A percentile compares a stretch with the other conserved stretches of the same genome.
These are phyloP conservation scores for Colletotrichum abscissum DNA, from an alignment of 2,329 filamentous ascomycete genomes.

Conservation along the genomic window DNA sequence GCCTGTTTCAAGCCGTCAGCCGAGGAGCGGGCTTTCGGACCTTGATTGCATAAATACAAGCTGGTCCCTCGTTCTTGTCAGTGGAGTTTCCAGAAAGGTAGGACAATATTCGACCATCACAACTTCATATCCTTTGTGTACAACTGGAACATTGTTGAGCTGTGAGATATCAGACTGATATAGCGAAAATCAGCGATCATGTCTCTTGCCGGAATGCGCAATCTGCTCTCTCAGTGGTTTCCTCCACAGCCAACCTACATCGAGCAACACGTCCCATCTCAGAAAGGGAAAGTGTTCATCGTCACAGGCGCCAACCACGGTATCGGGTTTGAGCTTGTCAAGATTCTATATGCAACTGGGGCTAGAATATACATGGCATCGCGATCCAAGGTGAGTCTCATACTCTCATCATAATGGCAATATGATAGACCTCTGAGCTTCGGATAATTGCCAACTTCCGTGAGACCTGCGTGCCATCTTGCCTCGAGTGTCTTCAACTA, in stretches of 20 bases:
- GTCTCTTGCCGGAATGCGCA: background rate
- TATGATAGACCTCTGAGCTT: background rate
- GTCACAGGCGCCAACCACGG: slow-evolving; percentile 56
- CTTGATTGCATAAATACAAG: too few species aligned
- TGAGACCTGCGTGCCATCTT: background rate
- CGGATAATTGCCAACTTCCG: slow-evolving; percentile 34
- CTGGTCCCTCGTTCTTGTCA: too few species aligned
- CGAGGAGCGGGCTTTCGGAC: background rate
- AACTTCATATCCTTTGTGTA: too few species aligned
- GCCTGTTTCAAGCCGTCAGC: background rate
- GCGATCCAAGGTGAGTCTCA: slow-evolving; percentile 45
- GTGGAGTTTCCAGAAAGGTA: too few species aligned
- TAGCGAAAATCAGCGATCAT: background rate
- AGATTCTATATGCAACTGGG: slow-evolving; percentile 62
- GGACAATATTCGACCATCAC: too few species aligned
- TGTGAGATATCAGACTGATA: too few species aligned
- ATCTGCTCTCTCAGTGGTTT: slow-evolving; percentile 18
- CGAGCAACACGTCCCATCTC: slow-evolving; percentile 40
- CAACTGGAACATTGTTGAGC: too few species aligned
- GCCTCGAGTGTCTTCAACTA: background rate
- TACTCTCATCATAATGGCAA: background rate
- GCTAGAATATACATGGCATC: slow-evolving; percentile 66
- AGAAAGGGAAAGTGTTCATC: slow-evolving; percentile 51
- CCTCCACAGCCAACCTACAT: slow-evolving; percentile 42
- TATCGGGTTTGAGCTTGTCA: slow-evolving; percentile 61